Evolutionary conservation across 208 protist genomes (phyloP).

Genomic region (Balamuthia mandrillaris): DNA sequence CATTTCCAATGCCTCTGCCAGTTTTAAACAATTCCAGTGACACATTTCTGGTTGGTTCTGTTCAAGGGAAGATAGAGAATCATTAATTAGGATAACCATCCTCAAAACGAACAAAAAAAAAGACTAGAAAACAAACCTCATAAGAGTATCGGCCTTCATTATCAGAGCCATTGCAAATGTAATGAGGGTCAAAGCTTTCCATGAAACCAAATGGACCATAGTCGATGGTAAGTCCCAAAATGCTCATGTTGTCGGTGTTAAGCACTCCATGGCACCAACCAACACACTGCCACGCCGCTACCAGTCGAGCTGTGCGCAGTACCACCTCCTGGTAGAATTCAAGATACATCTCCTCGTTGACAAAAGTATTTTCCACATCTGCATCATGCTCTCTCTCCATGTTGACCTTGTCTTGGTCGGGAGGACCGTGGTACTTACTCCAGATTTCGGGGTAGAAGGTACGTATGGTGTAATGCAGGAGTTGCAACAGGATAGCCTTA

Average conservation of each 20-base stretch:
- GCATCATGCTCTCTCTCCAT: background rate
- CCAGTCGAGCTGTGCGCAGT: conserved; percentile 41
- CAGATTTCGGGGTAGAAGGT: conserved; percentile 46
- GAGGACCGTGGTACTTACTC: background rate
- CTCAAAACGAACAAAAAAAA: too few species aligned
- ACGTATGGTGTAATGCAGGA: conserved; percentile 37
- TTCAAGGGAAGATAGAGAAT: too few species aligned
- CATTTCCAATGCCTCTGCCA: conserved; percentile 20
- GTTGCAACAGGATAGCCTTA: conserved; percentile 27
- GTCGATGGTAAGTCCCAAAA: conserved; percentile 69
- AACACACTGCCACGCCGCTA: conserved; percentile 60
- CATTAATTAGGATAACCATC: too few species aligned
- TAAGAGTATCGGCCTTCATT: conserved; percentile 38
- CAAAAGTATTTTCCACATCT: too few species aligned
- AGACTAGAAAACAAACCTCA: too few species aligned
- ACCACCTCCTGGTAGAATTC: conserved; percentile 48
- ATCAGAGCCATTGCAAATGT: conserved; percentile 40
- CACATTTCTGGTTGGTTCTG: conserved; percentile 49
- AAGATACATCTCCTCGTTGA: too few species aligned
- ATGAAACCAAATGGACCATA: conserved; percentile 74
- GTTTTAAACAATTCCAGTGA: conserved; percentile 43
- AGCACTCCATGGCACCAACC: conserved; percentile 69
- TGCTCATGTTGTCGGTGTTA: conserved; percentile 75
- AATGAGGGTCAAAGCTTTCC: conserved; percentile 56
- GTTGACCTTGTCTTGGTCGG: background rate